Evolutionary conservation across 495 filamentous ascomycete species (phyloP), one percentile per base, ranked within the genome.

Genomic region (Aspergillus nidulans): DNA sequence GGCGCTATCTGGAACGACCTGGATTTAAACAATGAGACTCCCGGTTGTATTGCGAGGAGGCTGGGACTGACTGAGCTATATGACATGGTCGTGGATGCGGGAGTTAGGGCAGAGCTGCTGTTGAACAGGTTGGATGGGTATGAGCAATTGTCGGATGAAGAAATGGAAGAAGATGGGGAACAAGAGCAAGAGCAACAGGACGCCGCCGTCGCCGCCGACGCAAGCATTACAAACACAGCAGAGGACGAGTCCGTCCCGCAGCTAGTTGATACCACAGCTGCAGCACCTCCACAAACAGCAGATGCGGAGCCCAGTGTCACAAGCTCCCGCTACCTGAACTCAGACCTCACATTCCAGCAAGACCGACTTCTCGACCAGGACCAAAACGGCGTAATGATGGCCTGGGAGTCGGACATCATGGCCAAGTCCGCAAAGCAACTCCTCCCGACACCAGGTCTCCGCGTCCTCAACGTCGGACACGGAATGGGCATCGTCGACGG

Each of bases 1-100:
- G 94, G 94, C 2, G 95, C 89, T 5, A 96, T 97, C 51, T 98
- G 94, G 94, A 98, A 98, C 71, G 91, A 96, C 68, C 75, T 98
- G 3, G 90, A 97, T 61, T 71, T 75, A 34, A 84, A 88, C 41
- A 79, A 87, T 53, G 91, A 97, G 78, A 98, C 95, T 13, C 92
- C 94, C 0, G 94, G 90, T 1, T 97, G 95, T 71, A 63, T 97
- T 16, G 94, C 94, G 10, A 74, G 74, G 36, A 74, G 91, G 28
- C 70, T 96, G 13, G 86, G 85, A 0, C 68, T 87, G 57, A 73
- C 63, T n/a, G 84, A 86, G 51, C 66, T 96, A 42, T 98, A 98
- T 65, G 82, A 88, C 18, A 63, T 92, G 32, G 85, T 92, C 63
- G 91, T 97, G 1, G 90, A 95, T 69, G 92, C 95, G 1, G 94